A percentile compares a stretch with the other conserved stretches of the same genome.
Evolutionary conservation across 345 rosid species (phyloP).

Genomic region (Lagerstroemia speciosa): DNA sequence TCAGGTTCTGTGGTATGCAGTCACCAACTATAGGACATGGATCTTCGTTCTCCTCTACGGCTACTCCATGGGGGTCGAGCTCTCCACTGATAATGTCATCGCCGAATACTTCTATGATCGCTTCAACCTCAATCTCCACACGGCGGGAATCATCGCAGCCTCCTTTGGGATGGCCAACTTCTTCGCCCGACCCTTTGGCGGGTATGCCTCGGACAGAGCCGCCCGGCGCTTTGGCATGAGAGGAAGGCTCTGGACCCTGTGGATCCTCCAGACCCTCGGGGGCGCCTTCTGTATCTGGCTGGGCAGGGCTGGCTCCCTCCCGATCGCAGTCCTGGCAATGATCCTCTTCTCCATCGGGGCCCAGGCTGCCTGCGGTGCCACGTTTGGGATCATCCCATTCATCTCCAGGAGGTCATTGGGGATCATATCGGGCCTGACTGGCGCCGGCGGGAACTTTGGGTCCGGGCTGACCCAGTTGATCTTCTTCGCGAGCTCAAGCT

Average conservation of each 20-base stretch:
- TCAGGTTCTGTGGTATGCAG: conserved; percentile 72
- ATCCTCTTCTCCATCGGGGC: conserved; percentile 68
- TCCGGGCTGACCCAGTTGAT: conserved; percentile 66
- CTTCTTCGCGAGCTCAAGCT: conserved; percentile 45
- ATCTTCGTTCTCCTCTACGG: conserved; percentile 76
- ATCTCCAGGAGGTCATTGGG: conserved; percentile 66
- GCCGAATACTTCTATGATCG: conserved; percentile 84
- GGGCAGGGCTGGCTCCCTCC: conserved; percentile 52
- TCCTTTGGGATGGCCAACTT: conserved; percentile 74
- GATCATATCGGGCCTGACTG: conserved; percentile 62
- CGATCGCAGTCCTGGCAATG: conserved; percentile 52
- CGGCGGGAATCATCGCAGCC: conserved; percentile 76
- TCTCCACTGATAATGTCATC: conserved; percentile 63
- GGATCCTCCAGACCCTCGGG: conserved; percentile 69
- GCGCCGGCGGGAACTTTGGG: conserved; percentile 74
- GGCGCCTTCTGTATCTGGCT: conserved; percentile 72
- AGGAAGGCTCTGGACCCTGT: conserved; percentile 63
- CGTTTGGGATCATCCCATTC: conserved; percentile 69
- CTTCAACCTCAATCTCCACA: conserved; percentile 54
- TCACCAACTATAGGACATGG: conserved; percentile 86
- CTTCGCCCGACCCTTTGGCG: conserved; percentile 72
- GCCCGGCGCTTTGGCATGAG: conserved; percentile 70
- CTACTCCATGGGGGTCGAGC: conserved; percentile 80
- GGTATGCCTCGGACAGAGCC: conserved; percentile 52
- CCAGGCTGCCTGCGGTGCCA: conserved; percentile 83